These are phyloP conservation scores for Santalum album DNA, from an alignment of 164 flowering plant species.

Conservation along the genomic window DNA sequence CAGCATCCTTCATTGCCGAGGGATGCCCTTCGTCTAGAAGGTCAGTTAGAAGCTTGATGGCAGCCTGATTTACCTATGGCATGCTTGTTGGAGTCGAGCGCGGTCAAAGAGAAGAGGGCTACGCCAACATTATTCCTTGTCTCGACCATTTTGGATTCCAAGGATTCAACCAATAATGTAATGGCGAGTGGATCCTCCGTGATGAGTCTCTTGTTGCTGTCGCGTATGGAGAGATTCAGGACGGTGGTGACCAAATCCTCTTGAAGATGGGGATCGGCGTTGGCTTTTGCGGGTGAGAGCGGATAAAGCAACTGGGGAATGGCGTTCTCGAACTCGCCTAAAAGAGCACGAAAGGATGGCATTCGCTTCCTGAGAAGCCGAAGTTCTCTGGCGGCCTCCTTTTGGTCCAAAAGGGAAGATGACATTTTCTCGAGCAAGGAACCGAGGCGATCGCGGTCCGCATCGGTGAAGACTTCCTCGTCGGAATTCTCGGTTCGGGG, in stretches of 20 bases:
- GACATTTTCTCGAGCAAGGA: not conserved
- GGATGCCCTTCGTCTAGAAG: not conserved
- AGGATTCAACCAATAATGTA: not conserved
- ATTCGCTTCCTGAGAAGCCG: not conserved
- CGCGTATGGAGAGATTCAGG: not conserved
- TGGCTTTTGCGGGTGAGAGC: not conserved
- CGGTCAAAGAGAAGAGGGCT: not conserved
- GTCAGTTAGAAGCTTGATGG: not conserved
- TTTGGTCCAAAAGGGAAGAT: constrained; percentile 22
- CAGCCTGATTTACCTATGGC: not conserved
- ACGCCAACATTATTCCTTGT: not conserved
- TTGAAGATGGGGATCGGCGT: not conserved
- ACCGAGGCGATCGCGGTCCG: not conserved
- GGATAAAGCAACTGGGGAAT: not conserved
- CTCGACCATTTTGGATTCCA: not conserved
- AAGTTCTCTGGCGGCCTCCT: not conserved
- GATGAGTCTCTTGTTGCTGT: not conserved
- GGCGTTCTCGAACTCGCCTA: not conserved
- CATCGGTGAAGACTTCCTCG: not conserved
- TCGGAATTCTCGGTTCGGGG: no score
- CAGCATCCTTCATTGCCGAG: not conserved
- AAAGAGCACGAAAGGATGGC: not conserved
- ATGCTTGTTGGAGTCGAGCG: not conserved
- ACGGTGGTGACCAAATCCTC: not conserved
- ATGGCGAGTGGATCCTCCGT: not conserved